Base-by-base conservation (phyloP, 805 yeast species). In the Metschnikowia cerradonensis region DNA sequence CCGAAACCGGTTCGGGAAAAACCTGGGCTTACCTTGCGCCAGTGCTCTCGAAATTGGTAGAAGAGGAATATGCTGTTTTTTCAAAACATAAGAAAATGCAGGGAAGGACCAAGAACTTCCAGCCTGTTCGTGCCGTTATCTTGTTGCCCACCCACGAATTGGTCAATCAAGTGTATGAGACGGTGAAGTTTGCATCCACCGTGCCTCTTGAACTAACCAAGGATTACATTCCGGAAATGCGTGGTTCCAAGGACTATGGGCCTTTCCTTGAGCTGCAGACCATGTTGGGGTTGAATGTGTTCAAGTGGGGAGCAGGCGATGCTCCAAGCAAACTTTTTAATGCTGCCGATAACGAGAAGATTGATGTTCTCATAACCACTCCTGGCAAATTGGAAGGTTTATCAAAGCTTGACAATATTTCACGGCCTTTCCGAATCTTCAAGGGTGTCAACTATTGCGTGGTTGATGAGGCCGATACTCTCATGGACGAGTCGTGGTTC, bases 1-100 rank as follows among this genome's bases (percentile, higher is more conserved):
- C 97, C 2, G 98, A 94, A 65, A 92, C 99, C 0, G 99, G 99
- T 0, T 86, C 96, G 0, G 99, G 99, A 7, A 92, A 92, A 64
- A 92, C 99, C 0, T 83, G 96, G 83, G 90, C 97, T 0, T 92
- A 91, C 62, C 63, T 94, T 53, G 82, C 87, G 0, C 91, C 96
- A 0, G 55, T 92, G 34, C 55, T 91, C 36, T 86, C 89, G 44
- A 81, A 80, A 55, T 67, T 91, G 55, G 79, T 82, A 52, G 83
- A 84, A 51, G 81, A 79, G 46, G 83, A 84, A 50, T 52, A 66
- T 11, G 59, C 58, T 6, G 43, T 59, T 2, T 70, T 61, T 53
- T 55, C 57, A 19, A 52, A 49, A 15, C 57, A 60, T 11, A 50
- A 53, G 11, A 55, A 26, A 2, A 52, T 49, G 26, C 71, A 62